Base-by-base conservation (phyloP, 257 asterid genomes). In the Leptodermis oblonga region DNA sequence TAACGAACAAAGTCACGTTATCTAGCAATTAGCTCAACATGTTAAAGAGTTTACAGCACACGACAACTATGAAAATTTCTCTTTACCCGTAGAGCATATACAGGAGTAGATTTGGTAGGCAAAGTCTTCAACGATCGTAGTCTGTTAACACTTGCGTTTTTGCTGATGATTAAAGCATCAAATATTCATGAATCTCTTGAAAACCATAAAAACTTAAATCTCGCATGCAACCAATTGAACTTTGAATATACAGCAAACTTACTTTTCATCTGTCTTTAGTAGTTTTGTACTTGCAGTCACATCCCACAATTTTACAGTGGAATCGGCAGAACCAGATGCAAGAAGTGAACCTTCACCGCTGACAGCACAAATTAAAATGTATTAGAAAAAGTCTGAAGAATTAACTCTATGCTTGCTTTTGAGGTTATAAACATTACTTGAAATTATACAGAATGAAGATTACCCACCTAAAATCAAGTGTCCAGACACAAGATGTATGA, bases 251-350 rank as follows among this genome's bases (percentile, higher is more conserved):
- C 12, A 61, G 30, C 14, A 58, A 63, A 67, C 96, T 80, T 82
- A 90, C 98, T 43, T 89, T 56, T 94, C 99, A 45, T 94, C 99
- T 6, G 77, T 68, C 78, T 87, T 92, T 34, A 85, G 71, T 55
- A 79, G 68, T 82, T 82, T 94, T 64, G 95, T 79, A 81, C 97
- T 89, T 30, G 96, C 79, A 58, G 93, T 79, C 25, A 87, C 99
- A 79, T 94, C 99, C 99, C 99, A 94, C 79, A 94, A 68, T 77
- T 94, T 94, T 56, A 94, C 99, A 33, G 99, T 87, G 87, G 92
- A 84, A 80, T 94, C 99, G 33, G 99, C 99, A 73, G 99, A 94
- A 65, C 99, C 99, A 41, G 99, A 94, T 71, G 99, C 99, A 60
- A 94, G 90, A 61, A 94, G 88, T 23, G 99, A 89, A 46, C 99